phyloP scores from a whole-genome alignment of 2,329 filamentous ascomycete species.

The Pseudogymnoascus sp. region DNA sequence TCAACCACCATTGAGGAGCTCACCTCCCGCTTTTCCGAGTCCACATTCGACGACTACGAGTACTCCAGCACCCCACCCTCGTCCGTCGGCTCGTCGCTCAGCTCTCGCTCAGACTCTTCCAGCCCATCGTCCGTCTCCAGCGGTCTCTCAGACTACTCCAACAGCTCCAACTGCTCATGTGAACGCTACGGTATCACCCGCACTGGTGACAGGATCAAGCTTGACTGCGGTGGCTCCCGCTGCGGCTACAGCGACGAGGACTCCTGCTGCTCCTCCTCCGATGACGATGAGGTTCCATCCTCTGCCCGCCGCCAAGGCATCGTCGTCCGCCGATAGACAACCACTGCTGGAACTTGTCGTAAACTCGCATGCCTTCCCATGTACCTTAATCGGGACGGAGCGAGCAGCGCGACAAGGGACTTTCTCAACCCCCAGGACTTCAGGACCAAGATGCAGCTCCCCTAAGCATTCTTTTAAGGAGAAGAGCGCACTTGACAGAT shows the following conservation, averaged over 20 bases:
- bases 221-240: slow-evolving; percentile 85
- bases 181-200: slow-evolving; percentile 96
- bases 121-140: slow-evolving; percentile 54
- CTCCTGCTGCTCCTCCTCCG: slow-evolving; percentile 62
- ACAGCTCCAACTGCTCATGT: slow-evolving; percentile 77
- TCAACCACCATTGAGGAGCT: slow-evolving; percentile 71
- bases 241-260: slow-evolving; percentile 74
- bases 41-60: slow-evolving; percentile 51
- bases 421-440: slow-evolving; percentile 6
- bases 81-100: slow-evolving; percentile 63
- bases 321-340: slow-evolving; percentile 38
- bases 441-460: slow-evolving; percentile 7
- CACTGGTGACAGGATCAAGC: slow-evolving; percentile 85
- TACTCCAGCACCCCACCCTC: slow-evolving; percentile 55
- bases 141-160: slow-evolving; percentile 68
- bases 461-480: slow-evolving; percentile 12
- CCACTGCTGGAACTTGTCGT: slow-evolving; percentile 6
- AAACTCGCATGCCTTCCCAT: background rate
- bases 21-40: slow-evolving; percentile 62
- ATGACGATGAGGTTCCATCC: slow-evolving; percentile 50
- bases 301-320: slow-evolving; percentile 58
- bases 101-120: slow-evolving; percentile 66
- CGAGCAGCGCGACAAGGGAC: slow-evolving; percentile 8
- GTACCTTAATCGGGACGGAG: slow-evolving; percentile 8
- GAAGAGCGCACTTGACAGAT: slow-evolving; percentile 20